These are phyloP conservation scores for Ampelocalamus luodianensis DNA, from an alignment of 176 grass and related monocot genomes.

Conservation along the genomic window DNA sequence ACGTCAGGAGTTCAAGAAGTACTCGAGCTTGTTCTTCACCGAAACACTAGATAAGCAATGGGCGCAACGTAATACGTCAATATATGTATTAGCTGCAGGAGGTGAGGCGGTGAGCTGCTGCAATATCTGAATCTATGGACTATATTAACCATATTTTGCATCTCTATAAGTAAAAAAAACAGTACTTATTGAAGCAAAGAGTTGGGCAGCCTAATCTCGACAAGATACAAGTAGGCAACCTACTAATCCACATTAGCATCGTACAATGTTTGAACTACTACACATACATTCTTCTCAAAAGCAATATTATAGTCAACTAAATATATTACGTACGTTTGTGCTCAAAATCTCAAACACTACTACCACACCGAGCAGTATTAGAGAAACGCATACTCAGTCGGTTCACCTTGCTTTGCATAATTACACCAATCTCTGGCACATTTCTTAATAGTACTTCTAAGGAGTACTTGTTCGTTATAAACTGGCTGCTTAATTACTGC, in stretches of 20 bases:
- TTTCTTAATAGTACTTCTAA: not conserved
- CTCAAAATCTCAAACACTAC: not conserved
- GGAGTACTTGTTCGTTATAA: not conserved
- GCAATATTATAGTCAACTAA: not conserved
- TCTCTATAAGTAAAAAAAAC: not conserved
- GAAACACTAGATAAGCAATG: not conserved
- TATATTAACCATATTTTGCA: not conserved
- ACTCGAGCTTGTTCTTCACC: constrained; percentile 4
- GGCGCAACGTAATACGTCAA: not conserved
- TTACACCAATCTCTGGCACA: not conserved
- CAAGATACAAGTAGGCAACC: not conserved
- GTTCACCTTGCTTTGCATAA: not conserved
- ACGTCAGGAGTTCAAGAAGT: not conserved
- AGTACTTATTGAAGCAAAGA: not conserved
- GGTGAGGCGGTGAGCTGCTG: not conserved
- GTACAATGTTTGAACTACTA: not conserved
- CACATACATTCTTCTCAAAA: not conserved
- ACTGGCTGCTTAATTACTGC: not conserved
- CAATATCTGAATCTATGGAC: not conserved
- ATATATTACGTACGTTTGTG: not conserved
- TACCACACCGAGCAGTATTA: not conserved
- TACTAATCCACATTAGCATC: not conserved
- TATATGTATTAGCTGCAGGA: not conserved
- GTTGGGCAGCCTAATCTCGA: not conserved
- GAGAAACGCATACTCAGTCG: no score